Evolutionary conservation across 2,329 filamentous ascomycete species (phyloP).

Genomic region (Penicillium thymicola): DNA sequence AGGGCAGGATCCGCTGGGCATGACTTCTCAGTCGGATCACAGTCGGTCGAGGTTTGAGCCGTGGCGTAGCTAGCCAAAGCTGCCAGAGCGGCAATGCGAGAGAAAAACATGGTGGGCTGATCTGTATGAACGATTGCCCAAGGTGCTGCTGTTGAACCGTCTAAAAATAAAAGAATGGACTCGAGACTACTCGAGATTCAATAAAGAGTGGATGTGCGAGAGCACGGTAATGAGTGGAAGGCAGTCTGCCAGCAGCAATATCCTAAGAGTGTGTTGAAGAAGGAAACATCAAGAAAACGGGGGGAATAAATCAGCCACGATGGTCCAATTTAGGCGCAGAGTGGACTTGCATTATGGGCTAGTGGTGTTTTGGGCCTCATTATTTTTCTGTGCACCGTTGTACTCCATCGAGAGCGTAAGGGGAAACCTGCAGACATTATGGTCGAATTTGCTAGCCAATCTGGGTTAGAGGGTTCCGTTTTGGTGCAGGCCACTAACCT

Average conservation of each 20-base stretch:
- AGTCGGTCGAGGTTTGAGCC: conserved; percentile 74
- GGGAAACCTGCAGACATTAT: conserved; percentile 16
- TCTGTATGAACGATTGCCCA: conserved; percentile 2
- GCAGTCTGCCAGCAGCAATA: conserved; percentile 18
- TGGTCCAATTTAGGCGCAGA: conserved; percentile 5
- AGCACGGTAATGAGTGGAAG: conserved; percentile 26
- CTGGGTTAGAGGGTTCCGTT: conserved; percentile 2
- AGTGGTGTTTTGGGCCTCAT: conserved; percentile 10
- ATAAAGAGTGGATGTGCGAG: conserved; percentile 32
- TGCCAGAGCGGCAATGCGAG: conserved; percentile 27
- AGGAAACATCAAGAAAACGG: conserved; percentile 4
- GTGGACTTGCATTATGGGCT: conserved; percentile 15
- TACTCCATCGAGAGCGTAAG: conserved; percentile 14
- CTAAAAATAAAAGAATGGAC: conserved; percentile 14
- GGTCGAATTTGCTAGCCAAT: conserved; percentile 4
- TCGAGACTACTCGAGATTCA: conserved; percentile 21
- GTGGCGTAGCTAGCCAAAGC: conserved; percentile 29
- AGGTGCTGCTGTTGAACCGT: conserved; percentile 2
- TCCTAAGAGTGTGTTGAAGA: background rate
- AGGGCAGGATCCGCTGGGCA: conserved; percentile 72
- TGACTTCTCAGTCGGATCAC: conserved; percentile 69
- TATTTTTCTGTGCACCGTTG: conserved; percentile 3
- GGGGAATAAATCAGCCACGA: conserved; percentile 6
- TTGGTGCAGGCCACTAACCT: background rate
- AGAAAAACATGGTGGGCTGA: conserved; percentile 25